A percentile compares a stretch with the other conserved stretches of the same genome.
Conservation (phyloP, 257 asterid species). For the Capsicum pubescens region DNA sequence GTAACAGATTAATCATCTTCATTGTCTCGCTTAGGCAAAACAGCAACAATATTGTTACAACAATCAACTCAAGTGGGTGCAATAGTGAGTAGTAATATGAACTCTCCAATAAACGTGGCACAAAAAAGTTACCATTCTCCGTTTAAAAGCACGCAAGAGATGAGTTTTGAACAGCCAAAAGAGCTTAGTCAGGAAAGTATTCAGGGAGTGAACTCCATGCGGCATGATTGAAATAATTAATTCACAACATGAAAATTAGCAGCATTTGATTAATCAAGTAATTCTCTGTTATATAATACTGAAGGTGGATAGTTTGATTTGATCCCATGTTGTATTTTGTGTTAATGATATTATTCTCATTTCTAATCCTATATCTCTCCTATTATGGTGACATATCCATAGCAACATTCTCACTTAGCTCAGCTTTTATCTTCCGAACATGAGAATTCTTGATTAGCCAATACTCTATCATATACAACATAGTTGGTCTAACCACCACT, state of each 20-base stretch:
- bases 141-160: slow-evolving; percentile 27
- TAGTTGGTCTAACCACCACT: too few species aligned
- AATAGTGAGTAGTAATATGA: neutral
- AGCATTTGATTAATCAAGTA: neutral
- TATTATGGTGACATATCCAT: too few species aligned
- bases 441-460: too few species aligned
- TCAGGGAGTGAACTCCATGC: slow-evolving; percentile 6
- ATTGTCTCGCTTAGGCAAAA: too few species aligned
- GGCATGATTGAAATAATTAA: slow-evolving; percentile 15
- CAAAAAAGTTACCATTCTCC: neutral
- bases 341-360: too few species aligned
- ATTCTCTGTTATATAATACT: neutral
- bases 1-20: too few species aligned
- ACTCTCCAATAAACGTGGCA: neutral
- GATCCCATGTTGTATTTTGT: neutral
- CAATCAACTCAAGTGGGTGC: slow-evolving; percentile 34
- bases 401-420: too few species aligned
- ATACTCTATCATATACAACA: too few species aligned
- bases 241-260: too few species aligned
- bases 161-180: slow-evolving; percentile 27
- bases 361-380: too few species aligned
- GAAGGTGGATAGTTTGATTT: neutral
- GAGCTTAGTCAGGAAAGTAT: slow-evolving; percentile 13
- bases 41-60: slow-evolving; percentile 30
- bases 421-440: too few species aligned